Conservation (phyloP, 2,329 filamentous ascomycete species). For the Myriosclerotinia scirpicola region DNA sequence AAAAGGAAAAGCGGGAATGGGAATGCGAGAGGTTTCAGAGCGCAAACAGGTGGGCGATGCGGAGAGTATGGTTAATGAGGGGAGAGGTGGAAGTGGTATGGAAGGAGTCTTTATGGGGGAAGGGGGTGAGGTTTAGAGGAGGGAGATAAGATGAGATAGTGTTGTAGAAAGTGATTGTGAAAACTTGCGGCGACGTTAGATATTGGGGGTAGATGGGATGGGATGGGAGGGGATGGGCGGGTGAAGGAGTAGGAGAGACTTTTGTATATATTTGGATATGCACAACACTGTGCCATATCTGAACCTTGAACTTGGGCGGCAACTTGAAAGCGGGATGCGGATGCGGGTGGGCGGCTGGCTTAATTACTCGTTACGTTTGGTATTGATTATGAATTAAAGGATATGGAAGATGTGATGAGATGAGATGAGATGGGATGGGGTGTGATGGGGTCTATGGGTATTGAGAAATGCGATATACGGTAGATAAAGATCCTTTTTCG, state of each 20-base stretch:
- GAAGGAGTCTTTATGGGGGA: constrained; percentile 40
- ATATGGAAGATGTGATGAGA: neutral
- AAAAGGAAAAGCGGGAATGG: constrained; percentile 34
- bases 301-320: neutral
- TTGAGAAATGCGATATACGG: neutral
- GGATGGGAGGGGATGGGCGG: neutral
- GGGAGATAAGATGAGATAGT: no score
- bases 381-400: constrained; percentile 4
- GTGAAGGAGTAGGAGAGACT: neutral
- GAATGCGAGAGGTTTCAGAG: constrained; percentile 71
- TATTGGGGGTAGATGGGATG: neutral
- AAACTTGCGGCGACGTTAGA: constrained; percentile 10
- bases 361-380: neutral
- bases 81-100: constrained; percentile 34
- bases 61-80: constrained; percentile 68
- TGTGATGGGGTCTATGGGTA: neutral
- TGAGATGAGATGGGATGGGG: neutral
- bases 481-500: neutral
- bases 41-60: constrained; percentile 88
- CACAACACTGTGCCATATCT: neutral
- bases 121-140: constrained; percentile 39
- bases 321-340: neutral
- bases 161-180: neutral
- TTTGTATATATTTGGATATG: constrained; percentile 17
- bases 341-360: neutral